Conservation (phyloP, 2,329 filamentous ascomycete genomes). For the Venturiaceae sp. region DNA sequence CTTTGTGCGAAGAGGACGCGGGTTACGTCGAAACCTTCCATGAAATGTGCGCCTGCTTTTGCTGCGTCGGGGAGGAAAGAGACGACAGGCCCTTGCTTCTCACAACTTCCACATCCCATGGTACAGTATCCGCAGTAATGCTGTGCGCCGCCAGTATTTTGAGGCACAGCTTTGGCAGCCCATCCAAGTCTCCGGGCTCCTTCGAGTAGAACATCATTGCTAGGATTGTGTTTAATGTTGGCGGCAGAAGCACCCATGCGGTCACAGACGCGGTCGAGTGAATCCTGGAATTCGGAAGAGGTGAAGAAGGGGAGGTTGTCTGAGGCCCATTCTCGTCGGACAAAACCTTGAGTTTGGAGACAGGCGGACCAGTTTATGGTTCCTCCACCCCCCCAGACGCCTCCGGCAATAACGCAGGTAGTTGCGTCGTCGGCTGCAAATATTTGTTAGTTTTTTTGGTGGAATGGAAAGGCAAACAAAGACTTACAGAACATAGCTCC, state of each 20-base stretch:
- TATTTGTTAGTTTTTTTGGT: constrained; percentile 5
- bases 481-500: constrained; percentile 43
- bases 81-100: constrained; percentile 71
- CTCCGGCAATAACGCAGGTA: constrained; percentile 55
- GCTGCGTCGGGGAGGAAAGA: constrained; percentile 74
- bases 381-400: constrained; percentile 76
- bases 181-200: constrained; percentile 67
- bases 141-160: constrained; percentile 65
- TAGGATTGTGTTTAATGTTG: constrained; percentile 60
- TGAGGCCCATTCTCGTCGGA: constrained; percentile 73
- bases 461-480: neutral
- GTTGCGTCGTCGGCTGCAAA: constrained; percentile 28
- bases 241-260: constrained; percentile 66
- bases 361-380: constrained; percentile 76
- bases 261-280: constrained; percentile 66
- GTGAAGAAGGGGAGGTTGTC: constrained; percentile 62
- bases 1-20: constrained; percentile 57
- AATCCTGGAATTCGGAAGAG: constrained; percentile 64
- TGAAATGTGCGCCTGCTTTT: constrained; percentile 65
- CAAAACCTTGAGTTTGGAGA: constrained; percentile 61
- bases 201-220: constrained; percentile 64
- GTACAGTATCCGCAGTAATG: constrained; percentile 64
- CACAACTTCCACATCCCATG: constrained; percentile 50
- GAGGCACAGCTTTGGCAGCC: constrained; percentile 57
- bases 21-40: constrained; percentile 71